A percentile compares a stretch with the other conserved stretches of the same genome.
These are phyloP conservation scores for Acorus calamus DNA, from an alignment of 106 monocot species.

Conservation along the genomic window DNA sequence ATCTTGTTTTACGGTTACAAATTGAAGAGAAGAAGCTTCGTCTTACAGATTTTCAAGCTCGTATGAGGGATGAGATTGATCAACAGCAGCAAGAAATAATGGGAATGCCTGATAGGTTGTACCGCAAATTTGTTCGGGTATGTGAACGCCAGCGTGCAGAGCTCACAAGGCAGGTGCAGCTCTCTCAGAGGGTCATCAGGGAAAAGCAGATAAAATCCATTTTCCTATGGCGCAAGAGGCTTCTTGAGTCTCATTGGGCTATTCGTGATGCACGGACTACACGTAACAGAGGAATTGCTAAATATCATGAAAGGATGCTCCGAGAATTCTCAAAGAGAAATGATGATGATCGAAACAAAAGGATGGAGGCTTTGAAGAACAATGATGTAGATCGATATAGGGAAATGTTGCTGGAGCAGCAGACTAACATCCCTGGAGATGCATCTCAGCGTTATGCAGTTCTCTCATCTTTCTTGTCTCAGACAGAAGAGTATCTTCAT, in stretches of 20 bases:
- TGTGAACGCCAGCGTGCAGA: conserved; percentile 81
- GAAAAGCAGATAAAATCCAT: conserved; percentile 85
- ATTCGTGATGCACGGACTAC: conserved; percentile 89
- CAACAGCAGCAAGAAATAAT: conserved; percentile 92
- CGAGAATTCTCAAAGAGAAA: conserved; percentile 89
- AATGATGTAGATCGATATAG: conserved; percentile 95
- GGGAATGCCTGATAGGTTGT: conserved; percentile 82
- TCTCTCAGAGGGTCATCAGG: conserved; percentile 52
- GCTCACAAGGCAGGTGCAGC: conserved; percentile 77
- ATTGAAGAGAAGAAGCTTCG: conserved; percentile 92
- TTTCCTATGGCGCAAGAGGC: conserved; percentile 94
- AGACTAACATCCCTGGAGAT: conserved; percentile 77
- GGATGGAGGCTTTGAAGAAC: conserved; percentile 98
- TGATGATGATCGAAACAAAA: conserved; percentile 75
- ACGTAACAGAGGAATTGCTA: conserved; percentile 77
- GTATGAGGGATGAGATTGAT: conserved; percentile 79
- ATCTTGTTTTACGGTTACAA: conserved; percentile 70
- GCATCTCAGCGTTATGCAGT: conserved; percentile 79
- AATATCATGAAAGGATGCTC: conserved; percentile 91
- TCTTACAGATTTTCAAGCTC: conserved; percentile 72
- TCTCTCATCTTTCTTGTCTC: conserved; percentile 89
- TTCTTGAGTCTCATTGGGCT: conserved; percentile 88
- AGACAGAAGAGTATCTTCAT: conserved; percentile 92
- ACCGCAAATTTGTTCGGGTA: conserved; percentile 74
- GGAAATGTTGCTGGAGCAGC: conserved; percentile 92